Conservation (phyloP, 495 filamentous ascomycete species). For the Penicillium coffeae region DNA sequence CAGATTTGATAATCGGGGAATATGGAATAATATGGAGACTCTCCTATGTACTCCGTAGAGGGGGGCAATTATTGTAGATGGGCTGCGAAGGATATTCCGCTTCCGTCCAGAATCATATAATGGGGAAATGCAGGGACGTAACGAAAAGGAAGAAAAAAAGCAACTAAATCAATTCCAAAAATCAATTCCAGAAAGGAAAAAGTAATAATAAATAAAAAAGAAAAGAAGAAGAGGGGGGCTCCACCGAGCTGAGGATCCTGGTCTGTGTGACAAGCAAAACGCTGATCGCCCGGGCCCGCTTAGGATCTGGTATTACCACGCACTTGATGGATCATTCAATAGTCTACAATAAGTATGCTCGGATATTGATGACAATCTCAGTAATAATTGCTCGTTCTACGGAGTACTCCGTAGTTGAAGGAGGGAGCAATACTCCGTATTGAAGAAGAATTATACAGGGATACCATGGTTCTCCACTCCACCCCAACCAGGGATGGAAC, state of each 20-base stretch:
- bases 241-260: slow-evolving; percentile 28
- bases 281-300: slow-evolving; percentile 21
- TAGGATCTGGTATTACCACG: slow-evolving; percentile 13
- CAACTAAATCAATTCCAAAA: background rate
- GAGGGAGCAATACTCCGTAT: too few species aligned
- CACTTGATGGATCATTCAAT: slow-evolving; percentile 1
- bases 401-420: too few species aligned
- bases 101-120: slow-evolving; percentile 1
- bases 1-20: slow-evolving; percentile 1
- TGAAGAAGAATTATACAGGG: background rate
- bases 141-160: slow-evolving; percentile 2
- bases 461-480: slow-evolving; percentile 7
- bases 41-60: background rate
- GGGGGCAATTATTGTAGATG: background rate
- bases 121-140: slow-evolving; percentile 15
- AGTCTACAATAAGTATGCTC: background rate
- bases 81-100: too few species aligned
- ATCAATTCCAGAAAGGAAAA: slow-evolving; percentile 2
- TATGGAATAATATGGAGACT: background rate
- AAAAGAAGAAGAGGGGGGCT: slow-evolving; percentile 10
- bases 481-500: slow-evolving; percentile 17
- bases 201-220: slow-evolving; percentile 3
- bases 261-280: slow-evolving; percentile 28
- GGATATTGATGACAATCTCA: too few species aligned
- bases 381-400: too few species aligned